These are phyloP conservation scores for Durotheca rogersii DNA, from an alignment of 495 filamentous ascomycete species.

Conservation along the genomic window DNA sequence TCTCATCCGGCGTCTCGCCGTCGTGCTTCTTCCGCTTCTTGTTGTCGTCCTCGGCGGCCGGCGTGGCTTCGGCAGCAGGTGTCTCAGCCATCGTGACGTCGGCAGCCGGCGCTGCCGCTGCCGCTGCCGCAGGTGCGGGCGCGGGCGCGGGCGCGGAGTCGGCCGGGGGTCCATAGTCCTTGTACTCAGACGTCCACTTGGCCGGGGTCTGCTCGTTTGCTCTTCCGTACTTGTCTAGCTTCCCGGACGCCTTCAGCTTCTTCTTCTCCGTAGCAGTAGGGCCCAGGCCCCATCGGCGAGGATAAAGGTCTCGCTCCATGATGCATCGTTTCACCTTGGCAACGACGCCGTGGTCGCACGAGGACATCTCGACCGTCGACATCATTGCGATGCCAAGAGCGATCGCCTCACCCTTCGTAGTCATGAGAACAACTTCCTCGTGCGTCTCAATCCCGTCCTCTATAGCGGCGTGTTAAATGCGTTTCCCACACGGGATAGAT, in stretches of 20 bases:
- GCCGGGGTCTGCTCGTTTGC: slow-evolving; percentile 88
- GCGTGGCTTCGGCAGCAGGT: slow-evolving; percentile 38
- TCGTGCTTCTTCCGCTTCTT: slow-evolving; percentile 87
- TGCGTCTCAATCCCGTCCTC: slow-evolving; percentile 83
- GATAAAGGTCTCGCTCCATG: slow-evolving; percentile 98
- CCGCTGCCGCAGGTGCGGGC: slow-evolving; percentile 23
- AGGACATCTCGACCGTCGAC: slow-evolving; percentile 87
- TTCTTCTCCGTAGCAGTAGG: slow-evolving; percentile 93
- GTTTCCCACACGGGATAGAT: slow-evolving; percentile 2
- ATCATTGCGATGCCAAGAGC: slow-evolving; percentile 94
- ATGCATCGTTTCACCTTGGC: slow-evolving; percentile 98
- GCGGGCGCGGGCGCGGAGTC: slow-evolving; percentile 34
- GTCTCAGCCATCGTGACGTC: slow-evolving; percentile 36
- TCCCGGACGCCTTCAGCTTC: slow-evolving; percentile 96
- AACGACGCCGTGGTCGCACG: slow-evolving; percentile 93
- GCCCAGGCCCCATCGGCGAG: slow-evolving; percentile 89
- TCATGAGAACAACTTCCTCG: slow-evolving; percentile 95
- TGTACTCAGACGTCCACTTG: slow-evolving; percentile 87
- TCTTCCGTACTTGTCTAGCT: slow-evolving; percentile 95
- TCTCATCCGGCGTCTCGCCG: slow-evolving; percentile 74
- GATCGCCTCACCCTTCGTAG: slow-evolving; percentile 97
- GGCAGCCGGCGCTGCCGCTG: slow-evolving; percentile 26
- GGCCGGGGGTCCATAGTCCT: slow-evolving; percentile 69
- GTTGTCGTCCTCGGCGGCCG: slow-evolving; percentile 41
- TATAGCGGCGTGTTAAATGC: slow-evolving; percentile 38